A percentile compares a stretch with the other conserved stretches of the same genome.
phyloP scores from a whole-genome alignment of 768 basidiomycete species.

The Hypsizygus marmoreus region DNA sequence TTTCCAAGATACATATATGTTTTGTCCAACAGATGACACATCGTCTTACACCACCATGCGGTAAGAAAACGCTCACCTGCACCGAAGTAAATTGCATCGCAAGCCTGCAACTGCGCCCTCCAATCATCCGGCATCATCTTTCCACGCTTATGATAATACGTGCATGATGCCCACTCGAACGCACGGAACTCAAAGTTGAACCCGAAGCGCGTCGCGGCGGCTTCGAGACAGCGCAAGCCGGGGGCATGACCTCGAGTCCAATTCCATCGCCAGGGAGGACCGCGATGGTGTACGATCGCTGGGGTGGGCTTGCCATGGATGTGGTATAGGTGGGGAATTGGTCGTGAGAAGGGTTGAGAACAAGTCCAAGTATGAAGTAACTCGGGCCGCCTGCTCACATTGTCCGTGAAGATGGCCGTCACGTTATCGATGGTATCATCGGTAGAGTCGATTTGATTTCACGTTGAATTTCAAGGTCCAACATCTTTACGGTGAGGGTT shows the following conservation, averaged over 20 bases:
- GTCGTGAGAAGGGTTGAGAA: no score
- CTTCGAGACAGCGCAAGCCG: conserved; percentile 48
- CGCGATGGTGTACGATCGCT: conserved; percentile 41
- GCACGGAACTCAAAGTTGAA: conserved; percentile 47
- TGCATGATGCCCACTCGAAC: conserved; percentile 50
- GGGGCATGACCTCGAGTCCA: conserved; percentile 53
- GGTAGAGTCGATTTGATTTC: no score
- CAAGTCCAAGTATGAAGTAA: no score
- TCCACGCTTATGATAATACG: conserved; percentile 47
- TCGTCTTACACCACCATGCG: no score
- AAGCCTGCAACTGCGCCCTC: conserved; percentile 38
- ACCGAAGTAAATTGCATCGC: conserved; percentile 52
- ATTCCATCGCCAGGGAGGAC: conserved; percentile 57
- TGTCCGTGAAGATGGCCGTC: no score
- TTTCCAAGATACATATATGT: no score
- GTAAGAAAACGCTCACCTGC: conserved; percentile 28
- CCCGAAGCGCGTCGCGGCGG: conserved; percentile 42
- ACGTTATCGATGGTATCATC: no score
- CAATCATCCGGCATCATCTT: conserved; percentile 48
- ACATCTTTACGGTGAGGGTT: no score
- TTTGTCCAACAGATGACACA: no score
- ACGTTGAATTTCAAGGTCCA: no score
- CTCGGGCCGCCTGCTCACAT: no score
- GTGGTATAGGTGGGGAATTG: not conserved
- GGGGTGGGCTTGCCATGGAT: conserved; percentile 16